Base-by-base conservation (phyloP, 2,329 filamentous ascomycete species). In the Elsinoe ampelina region DNA sequence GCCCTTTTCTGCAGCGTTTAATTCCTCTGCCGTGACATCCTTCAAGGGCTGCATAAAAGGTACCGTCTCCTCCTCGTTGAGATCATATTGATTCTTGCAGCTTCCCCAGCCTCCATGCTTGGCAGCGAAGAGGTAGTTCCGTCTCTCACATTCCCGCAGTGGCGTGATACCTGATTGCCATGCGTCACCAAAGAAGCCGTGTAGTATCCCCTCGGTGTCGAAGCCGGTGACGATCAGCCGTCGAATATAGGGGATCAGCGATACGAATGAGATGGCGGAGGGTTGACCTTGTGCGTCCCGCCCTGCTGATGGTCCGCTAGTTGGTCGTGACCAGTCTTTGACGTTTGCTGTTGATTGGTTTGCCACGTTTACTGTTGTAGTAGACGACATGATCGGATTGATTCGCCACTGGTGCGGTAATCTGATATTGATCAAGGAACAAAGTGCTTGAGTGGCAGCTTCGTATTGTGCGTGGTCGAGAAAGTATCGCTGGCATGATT, bases 131-230 rank as follows among this genome's bases (percentile, higher is more conserved):
- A 98, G 80, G 68, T 93, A 98, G 69, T 98, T 98, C 57, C 89
- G 82, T 54, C 93, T 81, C 72, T 98, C 93, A 61, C 87, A 85
- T 69, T 96, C 89, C 67, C 95, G 87, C 58, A 96, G 76, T 10
- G 84, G 82, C 0, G 90, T 87, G 50, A 97, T 79, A 1, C 93
- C 93, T 17, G 80, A 76, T 34, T 76, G 72, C 88, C 91, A 98
- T 67, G 95, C 86, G 62, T 96, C 88, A n/a, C 93, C 93, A 65
- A 97, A 98, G 74, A 96, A 95, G 10, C 90, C 90, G 67, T 95
- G 89, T 59, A 98, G 75, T n/a, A 97, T 85, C 0, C 84, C 84
- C 0, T 87, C 84, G 39, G 84, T 84, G 70, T 97, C 93, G 74
- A 95, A 93, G 1, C 91, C 92, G 0, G 92, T 97, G 13, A 89